phyloP scores from a whole-genome alignment of 805 yeast genomes.

The Yarrowia deformans region DNA sequence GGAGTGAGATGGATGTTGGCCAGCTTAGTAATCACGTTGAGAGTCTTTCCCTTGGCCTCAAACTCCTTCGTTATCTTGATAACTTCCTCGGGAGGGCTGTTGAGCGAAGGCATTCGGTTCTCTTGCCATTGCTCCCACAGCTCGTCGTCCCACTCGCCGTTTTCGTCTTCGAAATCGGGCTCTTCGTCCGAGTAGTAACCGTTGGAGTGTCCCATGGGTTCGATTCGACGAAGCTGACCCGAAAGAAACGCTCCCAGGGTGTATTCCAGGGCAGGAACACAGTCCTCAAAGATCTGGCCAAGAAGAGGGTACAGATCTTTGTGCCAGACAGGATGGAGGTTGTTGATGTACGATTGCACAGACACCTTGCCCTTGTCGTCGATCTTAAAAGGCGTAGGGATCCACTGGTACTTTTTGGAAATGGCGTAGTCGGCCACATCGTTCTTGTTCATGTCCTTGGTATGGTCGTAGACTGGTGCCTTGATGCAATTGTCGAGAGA shows the following conservation, averaged over 20 bases:
- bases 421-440: slow-evolving; percentile 36
- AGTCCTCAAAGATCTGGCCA: slow-evolving; percentile 49
- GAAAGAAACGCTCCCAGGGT: slow-evolving; percentile 44
- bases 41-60: slow-evolving; percentile 41
- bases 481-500: slow-evolving; percentile 18
- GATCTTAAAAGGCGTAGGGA: slow-evolving; percentile 49
- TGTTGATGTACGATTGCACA: slow-evolving; percentile 54
- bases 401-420: slow-evolving; percentile 53
- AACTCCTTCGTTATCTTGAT: neutral
- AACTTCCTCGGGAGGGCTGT: slow-evolving; percentile 2
- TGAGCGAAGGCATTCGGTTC: neutral
- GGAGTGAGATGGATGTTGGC: slow-evolving; percentile 56
- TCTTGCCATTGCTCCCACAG: slow-evolving; percentile 24
- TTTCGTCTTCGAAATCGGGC: slow-evolving; percentile 16
- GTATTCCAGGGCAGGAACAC: slow-evolving; percentile 51
- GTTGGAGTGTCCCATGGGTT: neutral
- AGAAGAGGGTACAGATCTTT: slow-evolving; percentile 49
- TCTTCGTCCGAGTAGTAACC: slow-evolving; percentile 30
- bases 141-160: slow-evolving; percentile 9
- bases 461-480: slow-evolving; percentile 5
- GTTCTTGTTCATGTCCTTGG: slow-evolving; percentile 11
- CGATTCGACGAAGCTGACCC: slow-evolving; percentile 13
- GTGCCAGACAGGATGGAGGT: slow-evolving; percentile 51
- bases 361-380: slow-evolving; percentile 42
- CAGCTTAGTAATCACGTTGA: slow-evolving; percentile 54